phyloP scores from a whole-genome alignment of 2,329 filamentous ascomycete species.

The Gremmenia infestans region DNA sequence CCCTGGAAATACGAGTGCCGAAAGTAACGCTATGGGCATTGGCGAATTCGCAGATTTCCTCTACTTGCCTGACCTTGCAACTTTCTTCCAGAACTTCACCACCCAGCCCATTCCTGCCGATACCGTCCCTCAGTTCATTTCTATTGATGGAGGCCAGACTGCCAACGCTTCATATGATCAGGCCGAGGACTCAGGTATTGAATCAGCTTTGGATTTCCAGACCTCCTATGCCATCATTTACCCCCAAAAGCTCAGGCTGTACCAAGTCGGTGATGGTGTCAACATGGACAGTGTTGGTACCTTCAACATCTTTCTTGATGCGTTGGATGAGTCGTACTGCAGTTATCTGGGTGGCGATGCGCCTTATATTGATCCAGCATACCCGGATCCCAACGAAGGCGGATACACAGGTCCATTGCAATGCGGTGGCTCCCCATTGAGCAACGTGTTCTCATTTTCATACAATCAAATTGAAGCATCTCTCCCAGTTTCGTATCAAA shows the following conservation, averaged over 20 bases:
- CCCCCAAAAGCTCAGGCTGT: slow-evolving; percentile 44
- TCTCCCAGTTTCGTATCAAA: slow-evolving; percentile 53
- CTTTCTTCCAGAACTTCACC: slow-evolving; percentile 42
- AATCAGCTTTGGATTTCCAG: slow-evolving; percentile 31
- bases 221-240: slow-evolving; percentile 42
- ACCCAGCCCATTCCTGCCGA: slow-evolving; percentile 36
- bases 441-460: slow-evolving; percentile 32
- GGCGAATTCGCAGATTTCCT: slow-evolving; percentile 51
- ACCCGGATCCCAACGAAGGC: slow-evolving; percentile 34
- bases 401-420: slow-evolving; percentile 32
- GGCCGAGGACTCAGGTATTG: slow-evolving; percentile 33
- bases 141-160: slow-evolving; percentile 32
- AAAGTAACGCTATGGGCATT: slow-evolving; percentile 46
- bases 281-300: slow-evolving; percentile 11
- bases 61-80: slow-evolving; percentile 42
- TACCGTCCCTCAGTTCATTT: slow-evolving; percentile 32
- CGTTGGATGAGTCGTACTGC: slow-evolving; percentile 39
- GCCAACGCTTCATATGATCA: slow-evolving; percentile 26
- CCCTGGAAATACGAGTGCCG: slow-evolving; percentile 30
- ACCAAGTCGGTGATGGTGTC: slow-evolving; percentile 36
- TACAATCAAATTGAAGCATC: slow-evolving; percentile 35
- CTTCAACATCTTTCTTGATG: slow-evolving; percentile 26
- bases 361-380: slow-evolving; percentile 37
- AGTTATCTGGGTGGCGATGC: slow-evolving; percentile 38
- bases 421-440: slow-evolving; percentile 39